Conservation (phyloP, 805 yeast genomes). For the Spathaspora sp. region DNA sequence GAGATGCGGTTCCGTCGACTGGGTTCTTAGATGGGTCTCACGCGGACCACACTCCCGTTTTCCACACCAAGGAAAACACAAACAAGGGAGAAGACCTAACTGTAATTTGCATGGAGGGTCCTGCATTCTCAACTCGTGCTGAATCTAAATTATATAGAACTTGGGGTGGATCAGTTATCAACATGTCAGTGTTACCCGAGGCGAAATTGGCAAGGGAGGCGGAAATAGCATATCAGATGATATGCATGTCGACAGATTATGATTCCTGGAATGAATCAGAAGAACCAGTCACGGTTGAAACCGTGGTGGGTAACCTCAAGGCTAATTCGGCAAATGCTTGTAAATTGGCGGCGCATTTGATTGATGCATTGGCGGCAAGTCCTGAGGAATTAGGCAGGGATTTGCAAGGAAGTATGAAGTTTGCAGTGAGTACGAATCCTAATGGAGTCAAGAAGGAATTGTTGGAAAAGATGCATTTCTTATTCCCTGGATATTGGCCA, state of each 20-base stretch:
- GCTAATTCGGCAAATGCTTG: conserved; percentile 89
- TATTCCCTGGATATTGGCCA: conserved; percentile 88
- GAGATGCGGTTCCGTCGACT: conserved; percentile 39
- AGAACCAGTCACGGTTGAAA: conserved; percentile 97
- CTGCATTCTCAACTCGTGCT: conserved; percentile 95
- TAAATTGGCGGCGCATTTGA: conserved; percentile 63
- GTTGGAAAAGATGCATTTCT: conserved; percentile 74
- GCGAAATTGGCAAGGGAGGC: conserved; percentile 96
- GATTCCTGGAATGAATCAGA: conserved; percentile 97
- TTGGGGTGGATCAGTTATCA: conserved; percentile 93
- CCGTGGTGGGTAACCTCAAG: conserved; percentile 84
- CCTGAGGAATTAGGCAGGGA: conserved; percentile 57
- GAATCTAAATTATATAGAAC: conserved; percentile 82
- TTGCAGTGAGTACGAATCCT: conserved; percentile 73
- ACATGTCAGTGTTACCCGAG: conserved; percentile 98
- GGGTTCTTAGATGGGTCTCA: conserved; percentile 56
- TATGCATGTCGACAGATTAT: conserved; percentile 98
- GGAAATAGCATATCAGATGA: conserved; percentile 94
- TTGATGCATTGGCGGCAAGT: conserved; percentile 64
- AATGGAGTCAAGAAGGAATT: conserved; percentile 69
- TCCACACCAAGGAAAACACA: conserved; percentile 62
- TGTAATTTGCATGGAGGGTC: conserved; percentile 98
- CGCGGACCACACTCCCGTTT: conserved; percentile 33
- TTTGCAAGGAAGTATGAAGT: conserved; percentile 73
- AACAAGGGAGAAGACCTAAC: conserved; percentile 70